Evolutionary conservation across 2,329 filamentous ascomycete species (phyloP), one percentile per base, ranked within the genome.

Genomic region (Colletotrichum endophyticum): DNA sequence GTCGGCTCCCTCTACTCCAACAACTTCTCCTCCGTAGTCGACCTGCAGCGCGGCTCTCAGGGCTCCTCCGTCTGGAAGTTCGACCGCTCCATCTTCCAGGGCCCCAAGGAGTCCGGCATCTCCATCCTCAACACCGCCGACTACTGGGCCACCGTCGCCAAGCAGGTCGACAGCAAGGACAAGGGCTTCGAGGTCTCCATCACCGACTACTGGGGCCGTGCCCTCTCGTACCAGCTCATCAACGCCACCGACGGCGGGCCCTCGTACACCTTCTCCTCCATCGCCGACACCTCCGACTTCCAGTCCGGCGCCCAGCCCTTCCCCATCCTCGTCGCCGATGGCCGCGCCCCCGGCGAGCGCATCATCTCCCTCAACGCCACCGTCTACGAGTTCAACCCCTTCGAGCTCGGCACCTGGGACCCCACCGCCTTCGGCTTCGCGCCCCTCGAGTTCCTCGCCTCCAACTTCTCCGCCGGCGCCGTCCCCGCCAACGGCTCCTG

Each of bases 151-250:
- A 78, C 81, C 57, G 81, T 88, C 57, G 80, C 85, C 64, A 80
- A 81, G 36, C 80, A 84, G 30, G 84, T 87, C 12, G 75, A 79
- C 2, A 79, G 78, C 74, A 88, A 88, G 82, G 80, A 82, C n/a
- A 81, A 84, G 28, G 86, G 86, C 25, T 88, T 84, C 78, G 82
- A 88, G 66, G 91, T 91, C 5, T 94, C 95, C 11, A 89, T 98
- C 73, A 98, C 96, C 0, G 96, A 98, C 86, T 95, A 95, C 84
- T 98, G 96, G 94, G 95, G 95, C 32, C 94, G 96, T 74, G 95
- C 95, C 63, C 89, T 98, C n/a, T 93, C 93, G 2, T 98, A 94
- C 85, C 96, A 98, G 85, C 90, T 98, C 64, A 91, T 98, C 82
- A 94, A 96, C 82, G 94, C 91, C 8, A 89, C 89, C 2, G 86